These are phyloP conservation scores for Backusella sp. DNA, from an alignment of 192 early-diverging fungal genomes.

Conservation along the genomic window DNA sequence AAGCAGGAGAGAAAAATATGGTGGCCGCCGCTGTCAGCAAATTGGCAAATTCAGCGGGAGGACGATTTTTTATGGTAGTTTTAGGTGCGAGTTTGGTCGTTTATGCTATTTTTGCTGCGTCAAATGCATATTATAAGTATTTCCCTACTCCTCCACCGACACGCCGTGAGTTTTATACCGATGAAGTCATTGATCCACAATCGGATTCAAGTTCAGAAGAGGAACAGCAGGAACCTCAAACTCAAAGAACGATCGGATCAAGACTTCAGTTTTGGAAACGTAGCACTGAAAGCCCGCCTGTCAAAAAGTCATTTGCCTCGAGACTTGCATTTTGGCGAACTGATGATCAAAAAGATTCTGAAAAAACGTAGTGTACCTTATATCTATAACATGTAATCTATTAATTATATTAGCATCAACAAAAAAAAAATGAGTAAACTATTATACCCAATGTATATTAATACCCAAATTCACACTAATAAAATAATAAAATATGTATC, in stretches of 20 bases:
- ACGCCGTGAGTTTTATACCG: neutral
- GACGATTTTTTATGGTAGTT: slow-evolving; percentile 29
- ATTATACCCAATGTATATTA: neutral
- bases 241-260: neutral
- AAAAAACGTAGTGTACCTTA: neutral
- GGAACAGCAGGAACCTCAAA: neutral
- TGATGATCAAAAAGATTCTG: neutral
- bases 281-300: neutral
- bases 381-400: neutral
- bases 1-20: slow-evolving; percentile 26
- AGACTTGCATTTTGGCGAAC: neutral
- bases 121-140: slow-evolving; percentile 37
- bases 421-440: neutral
- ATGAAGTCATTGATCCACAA: neutral
- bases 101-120: slow-evolving; percentile 35
- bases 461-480: neutral
- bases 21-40: slow-evolving; percentile 31
- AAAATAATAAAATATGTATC: neutral
- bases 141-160: slow-evolving; percentile 38
- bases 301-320: neutral
- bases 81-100: slow-evolving; percentile 31
- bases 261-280: neutral
- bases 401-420: neutral
- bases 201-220: neutral
- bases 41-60: slow-evolving; percentile 25